Percentiles rank a stretch among this genome's conserved stretches.
phyloP scores from a whole-genome alignment of 2,329 filamentous ascomycete genomes.

The Colletotrichum navitas region DNA sequence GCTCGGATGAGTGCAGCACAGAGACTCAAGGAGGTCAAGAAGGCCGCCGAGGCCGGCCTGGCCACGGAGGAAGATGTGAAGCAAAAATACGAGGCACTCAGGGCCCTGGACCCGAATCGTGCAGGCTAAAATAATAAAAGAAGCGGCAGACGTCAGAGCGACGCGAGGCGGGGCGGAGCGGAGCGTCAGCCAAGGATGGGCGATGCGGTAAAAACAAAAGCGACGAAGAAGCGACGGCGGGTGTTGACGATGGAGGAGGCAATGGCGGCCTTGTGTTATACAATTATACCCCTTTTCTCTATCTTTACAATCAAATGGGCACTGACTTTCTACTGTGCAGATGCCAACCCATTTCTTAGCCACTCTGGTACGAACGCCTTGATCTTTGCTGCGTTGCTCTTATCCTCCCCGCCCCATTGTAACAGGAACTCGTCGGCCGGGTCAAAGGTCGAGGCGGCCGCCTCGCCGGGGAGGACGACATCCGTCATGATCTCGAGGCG shows the following conservation, averaged over 20 bases:
- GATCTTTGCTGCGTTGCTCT: constrained; percentile 63
- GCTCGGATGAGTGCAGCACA: constrained; percentile 48
- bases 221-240: constrained; percentile 4
- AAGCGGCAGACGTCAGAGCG: background rate
- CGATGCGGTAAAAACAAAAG: background rate
- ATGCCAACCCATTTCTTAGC: constrained; percentile 62
- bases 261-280: constrained; percentile 13
- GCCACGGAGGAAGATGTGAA: constrained; percentile 56
- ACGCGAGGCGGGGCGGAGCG: background rate
- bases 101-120: constrained; percentile 13
- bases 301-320: constrained; percentile 27
- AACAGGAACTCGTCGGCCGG: constrained; percentile 54
- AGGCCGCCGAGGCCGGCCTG: constrained; percentile 63
- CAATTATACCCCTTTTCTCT: constrained; percentile 40
- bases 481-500: constrained; percentile 93
- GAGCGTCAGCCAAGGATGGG: background rate
- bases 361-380: constrained; percentile 90
- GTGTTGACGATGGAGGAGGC: constrained; percentile 1
- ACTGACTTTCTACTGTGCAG: constrained; percentile 33
- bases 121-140: background rate
- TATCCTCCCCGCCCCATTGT: constrained; percentile 44
- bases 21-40: constrained; percentile 64
- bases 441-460: constrained; percentile 73
- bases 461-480: constrained; percentile 75
- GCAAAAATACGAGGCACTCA: constrained; percentile 42